These are phyloP conservation scores for Thermochaetoides thermophila DNA, from an alignment of 495 filamentous ascomycete species.

Conservation along the genomic window DNA sequence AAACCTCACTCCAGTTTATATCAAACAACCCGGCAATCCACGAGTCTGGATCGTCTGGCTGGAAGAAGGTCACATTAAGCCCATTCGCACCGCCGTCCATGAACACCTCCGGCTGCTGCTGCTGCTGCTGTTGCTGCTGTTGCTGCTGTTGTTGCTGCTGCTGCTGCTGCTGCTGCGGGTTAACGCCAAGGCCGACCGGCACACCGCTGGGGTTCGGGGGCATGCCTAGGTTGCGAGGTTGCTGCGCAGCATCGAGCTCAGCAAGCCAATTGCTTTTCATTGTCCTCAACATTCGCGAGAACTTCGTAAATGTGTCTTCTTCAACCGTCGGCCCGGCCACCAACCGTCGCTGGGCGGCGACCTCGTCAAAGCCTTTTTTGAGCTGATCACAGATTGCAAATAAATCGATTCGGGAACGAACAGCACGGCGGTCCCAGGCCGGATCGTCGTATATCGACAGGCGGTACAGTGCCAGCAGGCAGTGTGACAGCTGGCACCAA, in stretches of 20 bases:
- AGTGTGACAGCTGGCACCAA: conserved; percentile 18
- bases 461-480: conserved; percentile 13
- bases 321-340: conserved; percentile 4
- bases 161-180: neutral
- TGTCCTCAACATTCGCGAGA: conserved; percentile 4
- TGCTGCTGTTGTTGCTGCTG: neutral
- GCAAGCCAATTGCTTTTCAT: conserved; percentile 11
- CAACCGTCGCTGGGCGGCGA: conserved; percentile 3
- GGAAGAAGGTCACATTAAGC: conserved; percentile 5
- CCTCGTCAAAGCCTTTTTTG: conserved; percentile 8
- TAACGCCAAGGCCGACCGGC: no score
- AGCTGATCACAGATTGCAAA: conserved; percentile 18
- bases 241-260: conserved; percentile 4
- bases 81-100: conserved; percentile 3
- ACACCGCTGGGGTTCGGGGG: no score
- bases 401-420: conserved; percentile 18
- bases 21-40: conserved; percentile 17
- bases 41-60: conserved; percentile 7
- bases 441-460: conserved; percentile 22
- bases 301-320: conserved; percentile 12
- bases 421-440: conserved; percentile 19
- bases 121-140: neutral
- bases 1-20: conserved; percentile 14
- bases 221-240: no score
- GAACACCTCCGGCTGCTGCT: neutral